A percentile compares a stretch with the other conserved stretches of the same genome.
These are phyloP conservation scores for Geranium brycei DNA, from an alignment of 345 rosid genomes.

Conservation along the genomic window DNA sequence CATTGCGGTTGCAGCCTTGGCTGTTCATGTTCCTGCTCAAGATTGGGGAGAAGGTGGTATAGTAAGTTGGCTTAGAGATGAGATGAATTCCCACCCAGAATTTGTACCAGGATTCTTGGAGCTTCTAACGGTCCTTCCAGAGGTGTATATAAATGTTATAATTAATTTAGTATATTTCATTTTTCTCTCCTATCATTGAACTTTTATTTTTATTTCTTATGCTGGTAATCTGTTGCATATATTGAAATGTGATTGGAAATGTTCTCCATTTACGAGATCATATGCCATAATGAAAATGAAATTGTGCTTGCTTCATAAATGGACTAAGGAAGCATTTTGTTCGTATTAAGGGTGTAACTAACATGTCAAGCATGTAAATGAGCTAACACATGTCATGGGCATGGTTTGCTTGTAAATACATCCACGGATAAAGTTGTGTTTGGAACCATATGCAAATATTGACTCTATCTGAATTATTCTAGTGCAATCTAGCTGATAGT, in stretches of 20 bases:
- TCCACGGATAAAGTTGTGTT: too few species aligned
- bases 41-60: slow-evolving; percentile 98
- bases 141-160: slow-evolving; percentile 35
- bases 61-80: slow-evolving; percentile 79
- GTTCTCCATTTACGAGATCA: too few species aligned
- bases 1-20: slow-evolving; percentile 97
- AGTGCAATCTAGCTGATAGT: not conserved
- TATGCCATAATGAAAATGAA: too few species aligned
- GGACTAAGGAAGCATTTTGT: too few species aligned
- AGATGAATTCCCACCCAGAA: slow-evolving; percentile 90
- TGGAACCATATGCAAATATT: too few species aligned
- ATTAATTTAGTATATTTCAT: not conserved
- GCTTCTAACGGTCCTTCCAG: slow-evolving; percentile 88
- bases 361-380: not conserved
- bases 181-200: not conserved
- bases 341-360: too few species aligned
- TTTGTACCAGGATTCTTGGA: slow-evolving; percentile 93
- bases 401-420: not conserved
- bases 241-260: too few species aligned
- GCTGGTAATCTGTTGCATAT: too few species aligned
- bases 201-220: too few species aligned
- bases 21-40: slow-evolving; percentile 90
- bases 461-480: too few species aligned
- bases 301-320: too few species aligned
- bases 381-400: not conserved